Base-by-base conservation (phyloP, 768 basidiomycete species). In the Tricholomella constricta region DNA sequence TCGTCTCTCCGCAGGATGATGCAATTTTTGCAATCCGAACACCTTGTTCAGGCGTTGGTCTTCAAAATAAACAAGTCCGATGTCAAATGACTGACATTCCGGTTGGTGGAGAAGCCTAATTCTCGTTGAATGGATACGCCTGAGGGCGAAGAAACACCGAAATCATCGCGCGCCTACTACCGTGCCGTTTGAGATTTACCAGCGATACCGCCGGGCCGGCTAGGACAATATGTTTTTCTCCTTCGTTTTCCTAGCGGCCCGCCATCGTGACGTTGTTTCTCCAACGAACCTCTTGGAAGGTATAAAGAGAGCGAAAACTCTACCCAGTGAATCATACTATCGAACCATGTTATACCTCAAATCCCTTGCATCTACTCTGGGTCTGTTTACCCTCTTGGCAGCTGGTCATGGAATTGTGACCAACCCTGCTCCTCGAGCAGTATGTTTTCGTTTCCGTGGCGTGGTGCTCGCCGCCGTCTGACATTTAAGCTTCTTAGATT, bases 381-480 rank as follows among this genome's bases (percentile, higher is more conserved):
- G 46, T 27, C 51, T 59, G 11, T 23, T 34, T 36, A 45, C 58
- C 10, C 31, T 58, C 2, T 19, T 51, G 34, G 65, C 50, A 20
- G 37, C 57, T 9, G 67, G 57, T 2, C 70, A 71, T 56, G 70
- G 63, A 19, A 51, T 64, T 12, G 62, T 72, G 6, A 66, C 69
- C 20, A 62, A 58, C 12, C 70, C 70, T 11, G 52, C 59, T 32
- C 68, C 69, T 31, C 66, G 69, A 25, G 59, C 57, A 4, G 68
- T 69, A 50, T 27, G 62, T 56, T 22, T 22, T 19, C 5, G 15
- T 15, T 19, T 10, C 17, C n/a, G n/a, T n/a, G n/a, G 36, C 17
- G 10, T 37, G 2, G 8, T 12, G 4, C 19, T n/a, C 15, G 20
- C 17, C 32, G 9, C 6, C 6, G 22, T 44, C 35, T 14, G 6